phyloP scores from a whole-genome alignment of 75 land plant species.

The Picea glauca region DNA sequence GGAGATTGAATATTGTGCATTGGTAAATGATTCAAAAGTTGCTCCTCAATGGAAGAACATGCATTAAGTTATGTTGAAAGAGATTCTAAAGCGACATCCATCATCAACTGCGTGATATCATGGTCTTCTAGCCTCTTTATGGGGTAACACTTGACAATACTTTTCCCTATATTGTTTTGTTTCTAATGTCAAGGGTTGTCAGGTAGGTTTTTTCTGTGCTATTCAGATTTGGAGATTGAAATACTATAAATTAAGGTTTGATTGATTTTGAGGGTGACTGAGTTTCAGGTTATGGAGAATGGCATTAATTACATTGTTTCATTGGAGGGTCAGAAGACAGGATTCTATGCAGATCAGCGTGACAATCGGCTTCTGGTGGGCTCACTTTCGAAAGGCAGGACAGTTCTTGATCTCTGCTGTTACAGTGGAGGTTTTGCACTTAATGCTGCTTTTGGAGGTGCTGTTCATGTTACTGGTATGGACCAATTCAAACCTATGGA shows the following conservation, averaged over 20 bases:
- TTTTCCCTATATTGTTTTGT: no score
- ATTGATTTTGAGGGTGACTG: background rate
- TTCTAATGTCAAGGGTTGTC: no score
- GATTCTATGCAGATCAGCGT: constrained; percentile 97
- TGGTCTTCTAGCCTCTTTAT: no score
- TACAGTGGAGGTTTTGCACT: constrained; percentile 95
- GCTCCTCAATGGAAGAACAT: no score
- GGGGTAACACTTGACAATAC: no score
- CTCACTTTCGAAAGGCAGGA: constrained; percentile 54
- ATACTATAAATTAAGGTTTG: background rate
- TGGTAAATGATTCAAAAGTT: no score
- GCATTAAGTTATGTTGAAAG: no score
- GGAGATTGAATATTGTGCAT: no score
- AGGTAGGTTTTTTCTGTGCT: background rate
- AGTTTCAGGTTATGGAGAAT: constrained; percentile 80
- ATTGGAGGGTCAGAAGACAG: constrained; percentile 90
- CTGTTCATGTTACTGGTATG: constrained; percentile 75
- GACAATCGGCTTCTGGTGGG: constrained; percentile 75
- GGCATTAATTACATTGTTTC: constrained; percentile 67
- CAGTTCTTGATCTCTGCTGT: constrained; percentile 90
- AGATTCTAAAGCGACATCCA: no score
- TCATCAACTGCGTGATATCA: no score
- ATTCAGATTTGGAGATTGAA: background rate
- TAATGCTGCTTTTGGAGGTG: constrained; percentile 85
- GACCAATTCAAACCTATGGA: background rate